These are phyloP conservation scores for Colletotrichum falcatum DNA, from an alignment of 2,329 filamentous ascomycete species.

Conservation along the genomic window DNA sequence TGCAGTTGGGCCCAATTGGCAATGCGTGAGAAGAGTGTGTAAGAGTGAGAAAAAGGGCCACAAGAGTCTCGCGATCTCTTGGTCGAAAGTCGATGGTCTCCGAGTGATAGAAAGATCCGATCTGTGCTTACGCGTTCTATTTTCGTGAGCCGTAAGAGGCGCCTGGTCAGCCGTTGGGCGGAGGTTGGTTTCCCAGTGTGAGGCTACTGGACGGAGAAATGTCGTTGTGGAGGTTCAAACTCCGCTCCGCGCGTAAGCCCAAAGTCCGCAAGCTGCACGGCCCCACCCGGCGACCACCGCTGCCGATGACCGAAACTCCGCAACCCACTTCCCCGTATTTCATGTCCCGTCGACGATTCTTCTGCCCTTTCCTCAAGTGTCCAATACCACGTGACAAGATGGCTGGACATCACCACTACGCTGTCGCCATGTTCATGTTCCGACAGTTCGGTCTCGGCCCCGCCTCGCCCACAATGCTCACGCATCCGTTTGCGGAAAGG, in stretches of 20 bases:
- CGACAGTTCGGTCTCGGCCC: slow-evolving; percentile 17
- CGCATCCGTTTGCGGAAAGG: slow-evolving; percentile 24
- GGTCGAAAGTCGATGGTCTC: neutral
- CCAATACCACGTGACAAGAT: neutral
- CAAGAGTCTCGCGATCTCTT: neutral
- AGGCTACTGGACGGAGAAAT: slow-evolving; percentile 7
- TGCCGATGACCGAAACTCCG: slow-evolving; percentile 7
- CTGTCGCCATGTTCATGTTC: neutral
- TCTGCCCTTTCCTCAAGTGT: neutral
- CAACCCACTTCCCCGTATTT: neutral
- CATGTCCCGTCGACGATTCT: neutral
- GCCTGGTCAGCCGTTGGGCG: neutral
- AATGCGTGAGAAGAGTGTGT: neutral
- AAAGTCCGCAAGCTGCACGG: slow-evolving; percentile 35
- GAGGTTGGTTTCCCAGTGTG: neutral
- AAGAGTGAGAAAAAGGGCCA: neutral
- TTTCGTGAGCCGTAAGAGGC: neutral
- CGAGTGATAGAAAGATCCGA: neutral
- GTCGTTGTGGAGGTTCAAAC: slow-evolving; percentile 28
- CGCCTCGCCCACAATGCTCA: neutral
- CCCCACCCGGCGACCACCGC: slow-evolving; percentile 24
- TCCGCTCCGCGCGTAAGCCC: slow-evolving; percentile 24
- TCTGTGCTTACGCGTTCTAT: slow-evolving; percentile 1
- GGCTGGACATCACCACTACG: neutral
- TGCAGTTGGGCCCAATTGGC: neutral